Conservation (phyloP, 2,329 filamentous ascomycete species). For the Colletotrichum caudatum region DNA sequence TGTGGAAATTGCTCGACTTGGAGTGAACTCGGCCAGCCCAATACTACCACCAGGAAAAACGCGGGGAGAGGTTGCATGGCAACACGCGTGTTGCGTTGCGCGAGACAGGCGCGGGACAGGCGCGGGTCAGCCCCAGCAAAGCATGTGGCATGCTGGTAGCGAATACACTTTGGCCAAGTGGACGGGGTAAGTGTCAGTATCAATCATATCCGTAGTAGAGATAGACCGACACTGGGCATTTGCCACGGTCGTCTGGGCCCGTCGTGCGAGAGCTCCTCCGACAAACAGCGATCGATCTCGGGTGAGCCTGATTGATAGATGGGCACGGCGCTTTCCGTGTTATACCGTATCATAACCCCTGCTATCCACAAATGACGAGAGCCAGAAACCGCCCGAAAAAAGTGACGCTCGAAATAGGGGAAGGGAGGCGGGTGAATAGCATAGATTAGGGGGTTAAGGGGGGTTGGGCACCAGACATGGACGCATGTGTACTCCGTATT, state of each 20-base stretch:
- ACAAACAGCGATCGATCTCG: neutral
- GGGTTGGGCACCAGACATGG: neutral
- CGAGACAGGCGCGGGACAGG: constrained; percentile 26
- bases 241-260: neutral
- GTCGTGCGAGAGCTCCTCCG: neutral
- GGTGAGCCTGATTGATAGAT: neutral
- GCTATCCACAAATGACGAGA: neutral
- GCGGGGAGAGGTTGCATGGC: constrained; percentile 33
- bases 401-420: constrained; percentile 4
- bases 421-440: neutral
- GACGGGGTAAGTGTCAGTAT: neutral
- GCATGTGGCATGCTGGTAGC: constrained; percentile 8
- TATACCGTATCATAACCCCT: neutral
- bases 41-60: neutral
- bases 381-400: neutral
- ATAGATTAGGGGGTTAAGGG: neutral
- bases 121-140: neutral
- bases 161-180: neutral
- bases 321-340: constrained; percentile 11
- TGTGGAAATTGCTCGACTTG: neutral
- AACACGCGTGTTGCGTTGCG: constrained; percentile 36
- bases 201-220: neutral
- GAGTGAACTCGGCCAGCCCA: neutral
- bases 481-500: neutral
- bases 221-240: neutral